Base-by-base conservation (phyloP, 2,329 filamentous ascomycete genomes). In the Aspergillus calidoustus region DNA sequence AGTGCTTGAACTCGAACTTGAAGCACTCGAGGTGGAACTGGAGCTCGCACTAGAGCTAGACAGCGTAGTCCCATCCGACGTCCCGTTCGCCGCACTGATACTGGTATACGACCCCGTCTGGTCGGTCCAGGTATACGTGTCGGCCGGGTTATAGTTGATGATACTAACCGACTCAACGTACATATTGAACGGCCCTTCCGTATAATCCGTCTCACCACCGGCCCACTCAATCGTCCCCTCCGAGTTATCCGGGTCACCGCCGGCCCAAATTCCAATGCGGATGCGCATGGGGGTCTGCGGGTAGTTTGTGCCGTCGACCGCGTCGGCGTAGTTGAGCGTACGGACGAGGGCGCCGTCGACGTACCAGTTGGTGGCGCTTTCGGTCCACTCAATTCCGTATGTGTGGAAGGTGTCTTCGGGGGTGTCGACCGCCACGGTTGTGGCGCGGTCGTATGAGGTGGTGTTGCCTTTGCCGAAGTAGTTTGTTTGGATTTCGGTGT, bases 391-490 rank as follows among this genome's bases (percentile, higher is more conserved):
- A 59, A 92, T 65, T 47, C 74, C 58, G 71, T 82, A 82, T 31
- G 78, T 81, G 68, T 81, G 78, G 70, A 76, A 80, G 38, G 64
- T 63, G n/a, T 73, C 72, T 63, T 79, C 76, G 61, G 90, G 93
- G 70, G 83, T 78, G 65, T 80, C 68, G 71, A 89, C 80, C 1
- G 86, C 79, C 76, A 94, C 90, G 75, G 92, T 92, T 60, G 91
- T 89, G 64, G 90, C 93, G 62, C 94, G 90, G 80, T 96, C 92
- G 81, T 95, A 96, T 15, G 86, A 85, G 7, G 71, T 69, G 0
- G 91, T 93, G 70, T 92, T 85, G 61, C 94, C 95, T 80, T 98
- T 97, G 76, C 93, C 92, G 70, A 98, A 99, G 81, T 96, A 99
- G 80, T 98, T 97, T 69, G 90, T 91, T 79, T 98, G 92, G 31